Conservation (phyloP, 352 stramenopile genomes). For the Blastocystis hominis region DNA sequence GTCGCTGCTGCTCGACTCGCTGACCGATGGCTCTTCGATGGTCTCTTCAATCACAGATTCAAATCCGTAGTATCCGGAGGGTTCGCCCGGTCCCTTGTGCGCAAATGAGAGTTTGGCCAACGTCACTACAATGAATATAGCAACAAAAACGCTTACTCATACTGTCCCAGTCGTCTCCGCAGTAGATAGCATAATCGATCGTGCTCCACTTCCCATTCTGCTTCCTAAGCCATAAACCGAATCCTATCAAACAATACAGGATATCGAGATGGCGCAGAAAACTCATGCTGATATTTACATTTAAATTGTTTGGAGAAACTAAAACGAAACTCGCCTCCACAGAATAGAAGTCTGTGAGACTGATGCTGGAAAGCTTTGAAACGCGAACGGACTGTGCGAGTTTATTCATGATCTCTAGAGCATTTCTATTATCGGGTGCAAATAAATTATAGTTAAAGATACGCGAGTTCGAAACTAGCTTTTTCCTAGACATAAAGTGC, state of each 20-base stretch:
- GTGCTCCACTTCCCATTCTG: conserved; percentile 22
- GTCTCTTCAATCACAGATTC: background rate
- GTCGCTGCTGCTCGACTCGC: background rate
- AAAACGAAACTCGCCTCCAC: background rate
- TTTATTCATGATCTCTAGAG: background rate
- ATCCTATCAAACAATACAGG: background rate
- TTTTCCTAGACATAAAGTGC: background rate
- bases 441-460: background rate
- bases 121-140: background rate
- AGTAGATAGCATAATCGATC: background rate
- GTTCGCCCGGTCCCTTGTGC: background rate
- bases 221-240: background rate
- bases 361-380: background rate
- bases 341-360: background rate
- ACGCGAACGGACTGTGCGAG: background rate
- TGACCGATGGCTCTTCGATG: background rate
- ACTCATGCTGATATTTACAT: background rate
- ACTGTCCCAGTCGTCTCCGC: background rate
- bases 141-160: background rate
- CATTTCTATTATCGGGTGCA: background rate
- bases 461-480: background rate
- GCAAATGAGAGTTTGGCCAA: conserved; percentile 1
- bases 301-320: background rate
- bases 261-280: background rate
- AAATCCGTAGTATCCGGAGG: background rate